These are phyloP conservation scores for Amphichorda felina DNA, from an alignment of 2,329 filamentous ascomycete species.

Conservation along the genomic window DNA sequence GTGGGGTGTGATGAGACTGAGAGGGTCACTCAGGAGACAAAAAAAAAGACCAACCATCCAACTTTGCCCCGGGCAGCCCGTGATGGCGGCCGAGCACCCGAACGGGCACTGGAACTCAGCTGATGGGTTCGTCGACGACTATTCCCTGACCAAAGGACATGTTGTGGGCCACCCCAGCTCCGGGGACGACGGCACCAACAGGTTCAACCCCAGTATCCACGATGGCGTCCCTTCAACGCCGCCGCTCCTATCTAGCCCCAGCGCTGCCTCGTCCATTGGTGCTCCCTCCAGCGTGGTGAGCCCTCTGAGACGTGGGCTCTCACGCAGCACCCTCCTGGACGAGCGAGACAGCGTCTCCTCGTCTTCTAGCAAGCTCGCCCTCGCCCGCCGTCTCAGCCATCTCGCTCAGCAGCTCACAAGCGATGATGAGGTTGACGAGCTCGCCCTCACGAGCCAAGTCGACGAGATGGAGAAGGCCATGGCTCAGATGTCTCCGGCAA, in stretches of 20 bases:
- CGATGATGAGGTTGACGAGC: conserved; percentile 20
- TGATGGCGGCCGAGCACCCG: no score
- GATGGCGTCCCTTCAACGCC: conserved; percentile 1
- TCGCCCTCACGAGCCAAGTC: conserved; percentile 21
- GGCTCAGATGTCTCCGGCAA: background rate
- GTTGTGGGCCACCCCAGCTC: background rate
- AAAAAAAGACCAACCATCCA: no score
- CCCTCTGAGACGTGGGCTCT: conserved; percentile 4
- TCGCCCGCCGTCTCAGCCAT: conserved; percentile 27
- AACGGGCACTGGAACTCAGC: no score
- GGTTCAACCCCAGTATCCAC: background rate
- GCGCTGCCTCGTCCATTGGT: conserved; percentile 2
- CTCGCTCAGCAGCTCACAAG: conserved; percentile 24
- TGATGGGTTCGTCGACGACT: background rate
- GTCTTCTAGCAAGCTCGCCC: conserved; percentile 23
- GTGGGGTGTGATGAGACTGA: no score
- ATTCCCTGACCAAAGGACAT: background rate
- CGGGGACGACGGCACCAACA: background rate
- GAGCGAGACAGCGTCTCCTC: background rate
- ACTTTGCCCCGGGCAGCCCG: no score
- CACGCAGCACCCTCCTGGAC: conserved; percentile 2
- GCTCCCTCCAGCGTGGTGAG: background rate
- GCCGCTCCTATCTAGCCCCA: conserved; percentile 5
- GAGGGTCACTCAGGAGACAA: no score
- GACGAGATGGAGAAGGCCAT: conserved; percentile 22